Percentiles rank a stretch among this genome's conserved stretches.
phyloP scores from a whole-genome alignment of 306 rosid genomes.

The Rosa rugosa region DNA sequence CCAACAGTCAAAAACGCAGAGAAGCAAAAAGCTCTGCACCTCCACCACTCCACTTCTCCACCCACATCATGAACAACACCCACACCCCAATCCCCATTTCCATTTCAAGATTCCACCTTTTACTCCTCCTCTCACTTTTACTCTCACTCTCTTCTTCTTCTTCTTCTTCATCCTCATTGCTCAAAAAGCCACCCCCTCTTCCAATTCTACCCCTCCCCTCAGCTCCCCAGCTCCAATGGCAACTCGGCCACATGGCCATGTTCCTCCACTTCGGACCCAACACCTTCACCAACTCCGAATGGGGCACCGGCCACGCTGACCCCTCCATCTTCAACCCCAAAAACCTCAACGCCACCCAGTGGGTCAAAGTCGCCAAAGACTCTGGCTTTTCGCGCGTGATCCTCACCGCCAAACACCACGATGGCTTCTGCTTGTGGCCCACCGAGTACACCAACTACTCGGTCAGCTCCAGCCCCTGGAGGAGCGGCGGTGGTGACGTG shows the following conservation, averaged over 20 bases:
- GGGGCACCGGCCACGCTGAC: slow-evolving; percentile 70
- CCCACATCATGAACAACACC: neutral
- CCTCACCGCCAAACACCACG: slow-evolving; percentile 85
- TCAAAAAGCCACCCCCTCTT: slow-evolving; percentile 61
- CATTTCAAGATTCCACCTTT: slow-evolving; percentile 22
- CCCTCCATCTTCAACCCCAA: slow-evolving; percentile 71
- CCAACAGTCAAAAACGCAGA: no score
- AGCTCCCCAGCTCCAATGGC: slow-evolving; percentile 84
- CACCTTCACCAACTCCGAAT: slow-evolving; percentile 78
- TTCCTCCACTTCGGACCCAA: slow-evolving; percentile 92
- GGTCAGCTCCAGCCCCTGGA: slow-evolving; percentile 63
- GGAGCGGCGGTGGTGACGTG: slow-evolving; percentile 67
- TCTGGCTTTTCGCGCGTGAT: slow-evolving; percentile 61
- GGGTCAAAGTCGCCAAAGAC: slow-evolving; percentile 73
- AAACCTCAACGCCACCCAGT: slow-evolving; percentile 63
- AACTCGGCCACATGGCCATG: slow-evolving; percentile 59
- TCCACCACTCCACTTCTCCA: neutral
- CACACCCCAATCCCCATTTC: slow-evolving; percentile 4
- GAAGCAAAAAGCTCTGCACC: no score
- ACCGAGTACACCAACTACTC: slow-evolving; percentile 74
- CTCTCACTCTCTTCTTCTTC: slow-evolving; percentile 18
- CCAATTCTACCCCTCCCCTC: slow-evolving; percentile 82
- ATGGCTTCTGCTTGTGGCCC: slow-evolving; percentile 96
- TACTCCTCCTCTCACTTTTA: slow-evolving; percentile 22
- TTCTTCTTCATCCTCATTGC: slow-evolving; percentile 10